Evolutionary conservation across 83 land plant species (phyloP).

Genomic region (Thuja plicata): DNA sequence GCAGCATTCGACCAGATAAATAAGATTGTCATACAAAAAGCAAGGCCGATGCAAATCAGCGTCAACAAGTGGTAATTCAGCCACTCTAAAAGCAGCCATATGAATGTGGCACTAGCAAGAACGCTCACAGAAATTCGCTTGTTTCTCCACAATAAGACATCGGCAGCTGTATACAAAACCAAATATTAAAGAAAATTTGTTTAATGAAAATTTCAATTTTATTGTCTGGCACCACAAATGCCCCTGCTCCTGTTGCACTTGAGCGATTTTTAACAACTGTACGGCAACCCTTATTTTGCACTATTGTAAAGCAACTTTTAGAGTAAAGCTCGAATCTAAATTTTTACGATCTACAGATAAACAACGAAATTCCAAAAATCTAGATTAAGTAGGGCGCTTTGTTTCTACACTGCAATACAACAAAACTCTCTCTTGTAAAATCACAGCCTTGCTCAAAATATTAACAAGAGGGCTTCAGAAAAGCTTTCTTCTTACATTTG

Average conservation of each 20-base stretch:
- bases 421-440: neutral
- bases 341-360: neutral
- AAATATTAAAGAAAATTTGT: neutral
- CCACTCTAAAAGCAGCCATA: conserved; percentile 82
- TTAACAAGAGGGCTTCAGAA: neutral
- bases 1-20: conserved; percentile 79
- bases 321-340: neutral
- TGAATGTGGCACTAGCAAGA: conserved; percentile 46
- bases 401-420: neutral
- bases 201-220: neutral
- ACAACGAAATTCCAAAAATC: neutral
- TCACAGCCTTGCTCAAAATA: neutral
- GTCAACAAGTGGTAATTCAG: conserved; percentile 59
- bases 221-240: neutral
- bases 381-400: neutral
- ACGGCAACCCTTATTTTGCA: neutral
- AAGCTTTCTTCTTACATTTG: conserved; percentile 38
- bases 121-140: conserved; percentile 56
- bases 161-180: conserved; percentile 50
- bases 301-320: neutral
- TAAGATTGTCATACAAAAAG: conserved; percentile 44
- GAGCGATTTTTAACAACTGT: neutral
- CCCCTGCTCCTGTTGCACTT: neutral
- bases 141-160: conserved; percentile 77
- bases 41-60: conserved; percentile 40